phyloP scores from a whole-genome alignment of 1,284 basidiomycete genomes.

The Rhizoctonia solani region DNA sequence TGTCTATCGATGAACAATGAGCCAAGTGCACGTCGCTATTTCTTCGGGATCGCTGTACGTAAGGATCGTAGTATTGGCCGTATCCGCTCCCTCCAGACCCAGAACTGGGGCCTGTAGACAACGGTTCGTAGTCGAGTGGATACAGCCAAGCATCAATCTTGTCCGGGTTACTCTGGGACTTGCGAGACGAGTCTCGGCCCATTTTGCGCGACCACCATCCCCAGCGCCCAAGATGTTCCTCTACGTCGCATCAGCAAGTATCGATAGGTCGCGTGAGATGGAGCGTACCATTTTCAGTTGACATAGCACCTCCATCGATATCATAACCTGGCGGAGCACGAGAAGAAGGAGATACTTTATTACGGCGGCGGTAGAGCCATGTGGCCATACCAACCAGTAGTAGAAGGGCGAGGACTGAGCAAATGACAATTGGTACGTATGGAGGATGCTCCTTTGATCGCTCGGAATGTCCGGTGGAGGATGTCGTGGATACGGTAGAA shows the following conservation, averaged over 20 bases:
- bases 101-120: background rate
- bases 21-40: background rate
- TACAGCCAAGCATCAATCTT: conserved; percentile 23
- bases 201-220: background rate
- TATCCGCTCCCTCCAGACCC: background rate
- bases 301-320: background rate
- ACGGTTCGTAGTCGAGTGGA: conserved; percentile 15
- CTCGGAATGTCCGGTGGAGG: too few relatives aligned
- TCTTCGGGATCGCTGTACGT: too few relatives aligned
- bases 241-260: background rate
- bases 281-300: background rate
- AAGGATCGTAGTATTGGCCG: conserved; percentile 2
- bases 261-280: background rate
- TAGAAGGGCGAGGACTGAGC: background rate
- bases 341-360: background rate
- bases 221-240: background rate
- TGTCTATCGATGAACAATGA: background rate
- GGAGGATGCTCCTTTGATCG: background rate
- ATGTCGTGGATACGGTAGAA: background rate
- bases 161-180: background rate
- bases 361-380: conserved; percentile 8
- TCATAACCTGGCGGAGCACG: conserved; percentile 4
- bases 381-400: background rate
- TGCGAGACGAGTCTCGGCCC: background rate
- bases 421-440: background rate